Base-by-base conservation (phyloP, 805 yeast genomes). In the Peterozyma xylosa region DNA sequence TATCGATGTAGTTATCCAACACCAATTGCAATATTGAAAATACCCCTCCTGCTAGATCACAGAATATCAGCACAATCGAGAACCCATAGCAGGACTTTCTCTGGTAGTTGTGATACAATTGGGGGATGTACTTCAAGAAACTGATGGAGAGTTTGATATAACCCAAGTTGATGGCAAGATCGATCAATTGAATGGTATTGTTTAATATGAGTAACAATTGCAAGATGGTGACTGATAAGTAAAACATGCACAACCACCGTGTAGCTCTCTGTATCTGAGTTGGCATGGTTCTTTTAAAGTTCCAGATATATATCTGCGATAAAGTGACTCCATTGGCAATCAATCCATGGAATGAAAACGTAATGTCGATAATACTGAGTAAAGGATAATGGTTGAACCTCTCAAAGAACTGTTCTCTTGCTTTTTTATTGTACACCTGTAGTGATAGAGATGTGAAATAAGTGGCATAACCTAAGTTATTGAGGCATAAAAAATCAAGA, bases 61-160 rank as follows among this genome's bases (percentile, higher is more conserved):
- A 56, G 18, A 53, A 42, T 6, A 70, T 61, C 35, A 70, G 68
- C 13, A 57, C 43, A 34, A 61, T 64, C 3, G 77, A 67, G 46
- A 70, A 66, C 1, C 80, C 80, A 47, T 58, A 60, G 55, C 74
- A 70, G 7, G 75, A 67, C 37, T 59, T 56, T 30, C 79, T 62
- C 40, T 55, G 50, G 41, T 53, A 53, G 49, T 73, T 73, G 55
- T 65, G 64, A 33, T 59, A 43, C 3, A 73, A 66, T 50, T 74
- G 80, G 1, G 80, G 80, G 29, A 85, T 62, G 49, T 74, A 71
- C 53, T 74, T 74, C 38, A 68, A 56, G 33, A 66, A 60, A 47
- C 75, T 69, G 50, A 71, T 60, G 35, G 57, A 47, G 15, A 74
- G 65, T 55, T 74, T 74, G 48, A 68, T 64, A 37, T 68, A 61